Evolutionary conservation across 495 filamentous ascomycete genomes (phyloP).

Genomic region (Trichoderma erinaceum): DNA sequence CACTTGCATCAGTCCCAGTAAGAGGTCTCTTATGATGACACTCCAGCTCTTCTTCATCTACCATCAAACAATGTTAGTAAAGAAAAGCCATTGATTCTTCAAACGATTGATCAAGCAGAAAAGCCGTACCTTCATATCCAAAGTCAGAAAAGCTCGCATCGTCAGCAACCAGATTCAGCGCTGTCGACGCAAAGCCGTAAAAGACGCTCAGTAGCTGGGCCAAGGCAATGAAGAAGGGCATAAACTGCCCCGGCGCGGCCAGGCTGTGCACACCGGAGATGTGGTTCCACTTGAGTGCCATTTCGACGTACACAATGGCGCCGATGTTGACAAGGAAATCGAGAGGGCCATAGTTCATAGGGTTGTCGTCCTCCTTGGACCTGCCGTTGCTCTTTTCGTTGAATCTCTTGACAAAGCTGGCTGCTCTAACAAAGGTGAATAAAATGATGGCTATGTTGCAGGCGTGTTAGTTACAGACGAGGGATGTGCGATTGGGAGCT

Average conservation of each 20-base stretch:
- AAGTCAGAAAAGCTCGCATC: not conserved
- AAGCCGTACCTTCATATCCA: not conserved
- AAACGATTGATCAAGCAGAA: not conserved
- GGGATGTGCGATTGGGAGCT: too few relatives aligned
- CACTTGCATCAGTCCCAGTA: too few relatives aligned
- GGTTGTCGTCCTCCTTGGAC: not conserved
- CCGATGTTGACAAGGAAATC: slow-evolving; percentile 10
- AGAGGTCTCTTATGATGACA: too few relatives aligned
- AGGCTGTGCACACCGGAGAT: slow-evolving; percentile 4
- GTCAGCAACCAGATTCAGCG: not conserved
- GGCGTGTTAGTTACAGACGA: not conserved
- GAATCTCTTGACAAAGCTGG: not conserved
- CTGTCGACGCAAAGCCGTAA: not conserved
- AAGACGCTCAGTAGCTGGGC: slow-evolving; percentile 1
- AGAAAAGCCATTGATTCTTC: not conserved
- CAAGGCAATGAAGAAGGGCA: not conserved
- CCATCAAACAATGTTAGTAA: not conserved
- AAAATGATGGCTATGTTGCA: not conserved
- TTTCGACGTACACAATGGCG: slow-evolving; percentile 8
- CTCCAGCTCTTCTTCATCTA: too few relatives aligned
- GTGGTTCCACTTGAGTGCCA: slow-evolving; percentile 8
- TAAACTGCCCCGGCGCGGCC: not conserved
- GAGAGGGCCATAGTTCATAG: not conserved
- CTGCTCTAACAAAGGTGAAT: not conserved
- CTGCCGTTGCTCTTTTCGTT: not conserved